These are phyloP conservation scores for Bipolaris gigantea DNA, from an alignment of 2,329 filamentous ascomycete genomes.

Conservation along the genomic window DNA sequence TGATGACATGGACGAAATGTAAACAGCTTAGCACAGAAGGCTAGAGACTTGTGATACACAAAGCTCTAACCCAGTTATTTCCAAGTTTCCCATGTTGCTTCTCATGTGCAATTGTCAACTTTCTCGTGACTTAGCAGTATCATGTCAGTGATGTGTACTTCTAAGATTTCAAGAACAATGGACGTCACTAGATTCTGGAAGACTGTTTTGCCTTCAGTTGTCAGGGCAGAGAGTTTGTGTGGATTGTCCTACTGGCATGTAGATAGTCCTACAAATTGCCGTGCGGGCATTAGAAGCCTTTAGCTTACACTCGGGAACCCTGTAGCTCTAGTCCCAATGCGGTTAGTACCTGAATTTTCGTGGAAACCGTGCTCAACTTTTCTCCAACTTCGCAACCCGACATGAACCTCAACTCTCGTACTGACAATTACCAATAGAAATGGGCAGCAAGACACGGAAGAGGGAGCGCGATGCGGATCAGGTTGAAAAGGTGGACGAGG, in stretches of 20 bases:
- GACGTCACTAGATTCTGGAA: background rate
- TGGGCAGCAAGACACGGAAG: slow-evolving; percentile 35
- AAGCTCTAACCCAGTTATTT: background rate
- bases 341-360: slow-evolving; percentile 14
- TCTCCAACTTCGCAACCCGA: slow-evolving; percentile 9
- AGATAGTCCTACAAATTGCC: background rate
- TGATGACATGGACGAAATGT: slow-evolving; percentile 9
- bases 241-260: background rate
- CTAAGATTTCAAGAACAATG: background rate
- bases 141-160: background rate
- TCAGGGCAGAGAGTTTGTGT: too few species aligned
- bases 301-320: background rate
- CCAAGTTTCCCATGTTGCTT: background rate
- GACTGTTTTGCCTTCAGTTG: background rate
- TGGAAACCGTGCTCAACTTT: slow-evolving; percentile 11
- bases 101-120: background rate
- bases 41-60: background rate
- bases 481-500: slow-evolving; percentile 20
- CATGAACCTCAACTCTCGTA: slow-evolving; percentile 1
- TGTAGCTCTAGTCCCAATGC: background rate
- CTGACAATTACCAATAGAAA: slow-evolving; percentile 8
- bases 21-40: background rate
- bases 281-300: background rate
- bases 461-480: slow-evolving; percentile 29
- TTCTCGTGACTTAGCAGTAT: background rate